Evolutionary conservation across 495 filamentous ascomycete genomes (phyloP).

Genomic region (Annulohypoxylon stygium): DNA sequence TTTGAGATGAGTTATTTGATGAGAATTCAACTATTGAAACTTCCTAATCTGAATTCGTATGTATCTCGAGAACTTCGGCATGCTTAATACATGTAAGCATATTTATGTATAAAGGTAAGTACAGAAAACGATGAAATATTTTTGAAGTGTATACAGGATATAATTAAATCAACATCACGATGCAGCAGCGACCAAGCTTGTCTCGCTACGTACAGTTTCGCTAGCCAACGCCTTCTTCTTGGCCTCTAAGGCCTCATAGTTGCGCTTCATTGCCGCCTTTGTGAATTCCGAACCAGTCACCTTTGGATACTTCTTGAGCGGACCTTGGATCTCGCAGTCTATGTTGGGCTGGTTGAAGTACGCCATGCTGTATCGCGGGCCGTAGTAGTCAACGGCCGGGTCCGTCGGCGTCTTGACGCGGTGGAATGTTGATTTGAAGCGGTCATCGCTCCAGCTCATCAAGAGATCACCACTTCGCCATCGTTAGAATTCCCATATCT

Average conservation of each 20-base stretch:
- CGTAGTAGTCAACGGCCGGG: slow-evolving; percentile 65
- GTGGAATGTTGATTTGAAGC: slow-evolving; percentile 75
- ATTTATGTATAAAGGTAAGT: not conserved
- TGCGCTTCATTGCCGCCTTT: slow-evolving; percentile 68
- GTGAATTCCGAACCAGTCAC: slow-evolving; percentile 72
- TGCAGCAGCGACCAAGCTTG: slow-evolving; percentile 27
- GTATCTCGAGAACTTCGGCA: too few species aligned
- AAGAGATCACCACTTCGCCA: slow-evolving; percentile 68
- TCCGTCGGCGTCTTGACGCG: slow-evolving; percentile 70
- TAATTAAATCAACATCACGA: slow-evolving; percentile 17
- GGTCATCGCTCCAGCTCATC: slow-evolving; percentile 77
- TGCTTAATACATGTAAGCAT: not conserved
- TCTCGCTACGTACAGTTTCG: not conserved
- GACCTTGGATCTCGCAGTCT: slow-evolving; percentile 71
- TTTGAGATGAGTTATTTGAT: too few species aligned
- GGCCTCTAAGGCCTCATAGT: slow-evolving; percentile 64
- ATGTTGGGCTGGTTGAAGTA: slow-evolving; percentile 75
- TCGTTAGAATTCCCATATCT: not conserved
- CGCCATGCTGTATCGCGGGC: slow-evolving; percentile 72
- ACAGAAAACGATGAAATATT: not conserved
- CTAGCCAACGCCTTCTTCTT: slow-evolving; percentile 46
- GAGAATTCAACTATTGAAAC: too few species aligned
- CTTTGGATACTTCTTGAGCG: slow-evolving; percentile 70
- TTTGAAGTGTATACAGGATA: not conserved
- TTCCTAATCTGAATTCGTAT: too few species aligned